Evolutionary conservation across 352 stramenopile genomes (phyloP).

Genomic region (Phytophthora europaea): DNA sequence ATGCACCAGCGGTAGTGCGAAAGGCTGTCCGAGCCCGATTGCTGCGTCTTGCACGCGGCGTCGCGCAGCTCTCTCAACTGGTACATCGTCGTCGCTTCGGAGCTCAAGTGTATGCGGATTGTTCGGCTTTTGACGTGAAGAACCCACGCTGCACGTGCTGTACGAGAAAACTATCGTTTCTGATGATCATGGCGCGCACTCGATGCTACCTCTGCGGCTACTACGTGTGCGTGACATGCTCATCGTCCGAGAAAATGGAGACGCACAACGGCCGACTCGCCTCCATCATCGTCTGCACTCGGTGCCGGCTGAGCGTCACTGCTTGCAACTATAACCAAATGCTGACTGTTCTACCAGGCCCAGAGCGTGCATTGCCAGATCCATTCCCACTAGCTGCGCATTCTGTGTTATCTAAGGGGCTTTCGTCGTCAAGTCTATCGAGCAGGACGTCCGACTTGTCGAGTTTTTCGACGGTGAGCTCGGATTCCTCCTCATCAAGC

Average conservation of each 20-base stretch:
- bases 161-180: slow-evolving; percentile 27
- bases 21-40: slow-evolving; percentile 26
- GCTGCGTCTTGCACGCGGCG: slow-evolving; percentile 30
- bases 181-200: slow-evolving; percentile 19
- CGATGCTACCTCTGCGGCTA: slow-evolving; percentile 42
- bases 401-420: not conserved
- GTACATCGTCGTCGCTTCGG: slow-evolving; percentile 43
- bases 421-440: slow-evolving; percentile 7
- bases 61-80: slow-evolving; percentile 32
- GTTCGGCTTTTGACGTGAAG: slow-evolving; percentile 30
- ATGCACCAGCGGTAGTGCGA: not conserved
- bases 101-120: slow-evolving; percentile 41
- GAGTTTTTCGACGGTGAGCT: not conserved
- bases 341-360: slow-evolving; percentile 17
- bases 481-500: slow-evolving; percentile 18
- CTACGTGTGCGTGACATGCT: slow-evolving; percentile 36
- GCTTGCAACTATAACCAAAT: slow-evolving; percentile 34
- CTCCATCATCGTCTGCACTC: slow-evolving; percentile 33
- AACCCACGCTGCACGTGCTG: slow-evolving; percentile 49
- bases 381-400: not conserved
- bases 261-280: slow-evolving; percentile 34
- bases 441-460: slow-evolving; percentile 4
- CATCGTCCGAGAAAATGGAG: slow-evolving; percentile 30
- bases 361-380: slow-evolving; percentile 24
- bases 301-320: slow-evolving; percentile 29